Base-by-base conservation (phyloP, 805 yeast species). In the Kazachstania viticola region DNA sequence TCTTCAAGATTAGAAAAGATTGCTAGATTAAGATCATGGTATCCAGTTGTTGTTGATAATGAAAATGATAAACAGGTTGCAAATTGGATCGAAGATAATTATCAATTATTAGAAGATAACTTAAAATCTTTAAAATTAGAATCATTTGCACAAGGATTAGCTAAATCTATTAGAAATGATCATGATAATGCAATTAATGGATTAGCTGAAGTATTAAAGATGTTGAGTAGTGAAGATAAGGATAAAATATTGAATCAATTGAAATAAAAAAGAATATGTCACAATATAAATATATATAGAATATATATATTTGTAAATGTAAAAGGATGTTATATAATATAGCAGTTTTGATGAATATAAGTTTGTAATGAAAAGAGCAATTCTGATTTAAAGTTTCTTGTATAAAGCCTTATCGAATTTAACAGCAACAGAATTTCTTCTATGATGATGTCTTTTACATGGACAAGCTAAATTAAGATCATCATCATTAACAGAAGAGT, bases 1-100 rank as follows among this genome's bases (percentile, higher is more conserved):
- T 68, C 79, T 15, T 64, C 72, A 14, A 75, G 87, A 58, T 66
- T 85, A 38, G 95, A 87, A 60, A 76, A 78, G 62, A 73, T 78
- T 38, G 82, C 95, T 21, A 74, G 94, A 65, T 65, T 87, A 50
- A 80, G 79, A 69, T 75, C 93, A 32, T 81, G 93, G 87, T 78
- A 75, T 61, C 83, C 93, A 33, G 59, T 73, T 9, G 65, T 75
- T 27, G 69, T 79, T 38, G 78, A 80, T 46, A 65, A 64, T 39
- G 79, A 75, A 9, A 66, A 79, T 45, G 96, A 88, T 56, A 67
- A 67, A 50, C 79, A 69, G 21, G 88, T 85, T 40, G 83, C 91
- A 37, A 67, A 65, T 38, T 87, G 87, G 85, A 78, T 84, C 46
- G 95, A 84, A 60, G 76, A 73, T 44, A 75, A 80, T 60, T 85